Percentiles rank a stretch among this genome's conserved stretches.
phyloP scores from a whole-genome alignment of 768 basidiomycete genomes.

The Rhizopogon vinicolor region DNA sequence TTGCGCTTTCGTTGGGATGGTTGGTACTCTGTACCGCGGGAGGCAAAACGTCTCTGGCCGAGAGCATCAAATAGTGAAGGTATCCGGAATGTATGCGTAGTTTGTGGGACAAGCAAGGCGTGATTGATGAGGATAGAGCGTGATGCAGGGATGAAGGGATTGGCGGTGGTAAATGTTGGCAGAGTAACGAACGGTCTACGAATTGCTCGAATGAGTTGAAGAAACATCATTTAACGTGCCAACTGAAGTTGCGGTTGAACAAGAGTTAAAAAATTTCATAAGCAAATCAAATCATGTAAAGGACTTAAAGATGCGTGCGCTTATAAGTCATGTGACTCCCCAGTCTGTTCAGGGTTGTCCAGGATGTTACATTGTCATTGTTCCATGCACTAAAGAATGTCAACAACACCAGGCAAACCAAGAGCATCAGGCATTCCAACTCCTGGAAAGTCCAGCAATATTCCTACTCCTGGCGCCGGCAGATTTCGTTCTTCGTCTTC shows the following conservation, averaged over 20 bases:
- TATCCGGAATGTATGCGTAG: neutral
- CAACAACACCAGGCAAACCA: slow-evolving; percentile 39
- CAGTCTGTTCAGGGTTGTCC: neutral
- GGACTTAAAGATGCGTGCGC: neutral
- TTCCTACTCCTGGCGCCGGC: slow-evolving; percentile 57
- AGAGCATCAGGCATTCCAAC: slow-evolving; percentile 42
- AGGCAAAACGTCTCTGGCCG: slow-evolving; percentile 42
- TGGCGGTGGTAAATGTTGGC: neutral
- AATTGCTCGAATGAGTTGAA: neutral
- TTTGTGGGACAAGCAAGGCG: slow-evolving; percentile 5
- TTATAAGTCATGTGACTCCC: slow-evolving; percentile 1
- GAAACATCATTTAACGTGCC: neutral
- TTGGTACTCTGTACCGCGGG: slow-evolving; percentile 89
- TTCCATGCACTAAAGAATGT: slow-evolving; percentile 21
- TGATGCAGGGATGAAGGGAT: neutral
- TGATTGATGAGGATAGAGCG: slow-evolving; percentile 9
- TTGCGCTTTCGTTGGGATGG: slow-evolving; percentile 94
- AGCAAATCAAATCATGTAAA: too few species aligned
- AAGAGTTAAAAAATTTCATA: too few species aligned
- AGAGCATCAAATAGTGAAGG: neutral
- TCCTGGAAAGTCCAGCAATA: slow-evolving; percentile 42
- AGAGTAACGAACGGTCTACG: neutral
- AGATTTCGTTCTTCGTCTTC: slow-evolving; percentile 65
- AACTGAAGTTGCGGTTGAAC: too few species aligned
- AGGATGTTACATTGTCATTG: neutral